Base-by-base conservation (phyloP, 192 early-diverging fungal species). In the Tieghemiomyces parasiticus region DNA sequence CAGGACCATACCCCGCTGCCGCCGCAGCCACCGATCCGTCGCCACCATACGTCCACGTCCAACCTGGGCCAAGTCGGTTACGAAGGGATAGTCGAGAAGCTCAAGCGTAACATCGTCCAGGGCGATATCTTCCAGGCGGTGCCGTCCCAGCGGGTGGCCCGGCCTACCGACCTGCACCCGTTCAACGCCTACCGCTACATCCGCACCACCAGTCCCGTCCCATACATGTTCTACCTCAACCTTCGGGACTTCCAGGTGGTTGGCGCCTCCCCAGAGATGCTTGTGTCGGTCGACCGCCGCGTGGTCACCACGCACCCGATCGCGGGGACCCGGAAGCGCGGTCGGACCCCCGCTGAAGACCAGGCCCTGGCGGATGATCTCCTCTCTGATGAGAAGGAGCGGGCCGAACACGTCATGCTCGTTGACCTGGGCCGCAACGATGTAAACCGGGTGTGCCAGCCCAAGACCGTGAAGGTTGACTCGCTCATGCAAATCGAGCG, bases 141-240 rank as follows among this genome's bases (percentile, higher is more conserved):
- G 2, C 94, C 95, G 0, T 89, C 87, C 0, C 96, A 96, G 70
- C 76, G 96, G 35, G 73, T 97, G 60, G 79, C 83, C 28, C 90
- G 90, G 46, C 77, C 78, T 19, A 97, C 96, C 12, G 67, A 83
- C 3, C 69, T 99, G 46, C 91, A 99, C 70, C 95, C 96, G 13
- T 97, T 99, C 74, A 99, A 99, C 69, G 92, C 93, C 28, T 99
- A 99, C 74, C 80, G 96, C 38, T 85, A 93, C 59, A 74, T 99
- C 60, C 79, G 96, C 53, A 90, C 86, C 22, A 72, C 97, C 50
- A 99, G 97, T 66, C 96, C 96, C n/a, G 96, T 93, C 8, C 96
- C 96, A 24, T 99, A 99, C 71, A 94, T 99, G 93, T 99, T 99
- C 68, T 99, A 97, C 70, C 80, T 99, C 63, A 83, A 97, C 65